Base-by-base conservation (phyloP, 768 basidiomycete genomes). In the Scleroderma citrinum region DNA sequence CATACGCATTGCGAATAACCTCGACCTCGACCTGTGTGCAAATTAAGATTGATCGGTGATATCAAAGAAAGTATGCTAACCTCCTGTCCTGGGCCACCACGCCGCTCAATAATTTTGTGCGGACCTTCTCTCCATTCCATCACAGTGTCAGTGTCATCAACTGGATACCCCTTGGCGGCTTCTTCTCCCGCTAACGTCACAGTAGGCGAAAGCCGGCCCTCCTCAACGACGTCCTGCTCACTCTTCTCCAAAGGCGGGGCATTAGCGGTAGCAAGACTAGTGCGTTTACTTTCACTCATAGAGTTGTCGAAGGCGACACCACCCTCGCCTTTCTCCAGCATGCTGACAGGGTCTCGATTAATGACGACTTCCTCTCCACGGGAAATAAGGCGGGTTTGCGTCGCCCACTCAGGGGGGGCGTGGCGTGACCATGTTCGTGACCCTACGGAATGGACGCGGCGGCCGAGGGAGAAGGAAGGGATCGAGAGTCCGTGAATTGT, bases 401-500 rank as follows among this genome's bases (percentile, higher is more conserved):
- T 82, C 8, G 90, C 76, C 91, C 93, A 96, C 39, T 93, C 91
- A 0, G 93, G 88, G 26, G 83, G 78, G 56, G 26, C 26, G 26
- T 87, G 81, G 45, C 92, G 75, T 8, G 92, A 94, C 85, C 88
- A 92, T 7, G 95, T 97, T 56, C 92, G 79, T 13, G 89, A 87
- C n/a, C 61, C 63, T 11, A 64, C 66, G 1, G 80, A 85, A 63
- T 94, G 92, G n/a, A 97, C 92, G 21, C 92, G 82, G 26, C 89
- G 76, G 16, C 92, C 86, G 24, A 98, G 81, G 19, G 92, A 92
- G 74, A 97, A 96, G 62, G 86, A 87, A 0, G 95, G 92, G 55
- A 99, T 96, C 11, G 92, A 94, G 7, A 96, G 74, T 2, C 92
- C 94, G 59, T 92, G 90, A 16, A 88, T 81, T 16, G 86, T 75